These are phyloP conservation scores for Candida oleophila DNA, from an alignment of 805 yeast genomes.

Conservation along the genomic window DNA sequence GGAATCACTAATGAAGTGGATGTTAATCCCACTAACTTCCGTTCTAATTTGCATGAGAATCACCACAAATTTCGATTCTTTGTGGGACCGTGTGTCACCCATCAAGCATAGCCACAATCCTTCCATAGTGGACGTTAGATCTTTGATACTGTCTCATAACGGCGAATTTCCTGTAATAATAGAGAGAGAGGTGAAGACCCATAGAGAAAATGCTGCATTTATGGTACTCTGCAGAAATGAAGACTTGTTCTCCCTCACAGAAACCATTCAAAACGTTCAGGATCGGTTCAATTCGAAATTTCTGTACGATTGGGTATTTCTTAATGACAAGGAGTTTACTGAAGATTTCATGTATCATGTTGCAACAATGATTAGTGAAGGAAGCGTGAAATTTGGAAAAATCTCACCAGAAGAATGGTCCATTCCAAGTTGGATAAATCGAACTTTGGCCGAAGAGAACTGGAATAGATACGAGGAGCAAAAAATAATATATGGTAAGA, in stretches of 20 bases:
- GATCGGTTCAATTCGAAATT: constrained; percentile 61
- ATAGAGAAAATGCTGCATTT: constrained; percentile 59
- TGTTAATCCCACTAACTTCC: no score
- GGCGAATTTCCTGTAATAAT: not conserved
- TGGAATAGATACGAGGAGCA: constrained; percentile 33
- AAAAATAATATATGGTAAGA: constrained; percentile 54
- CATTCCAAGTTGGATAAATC: constrained; percentile 65
- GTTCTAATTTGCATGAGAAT: no score
- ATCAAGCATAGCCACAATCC: no score
- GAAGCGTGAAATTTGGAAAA: constrained; percentile 59
- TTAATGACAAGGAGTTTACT: constrained; percentile 67
- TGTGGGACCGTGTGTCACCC: no score
- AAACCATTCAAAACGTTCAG: constrained; percentile 62
- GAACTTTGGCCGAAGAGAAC: constrained; percentile 25
- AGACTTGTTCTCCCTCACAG: constrained; percentile 57
- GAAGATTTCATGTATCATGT: constrained; percentile 53
- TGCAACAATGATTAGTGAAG: constrained; percentile 48
- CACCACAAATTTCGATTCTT: no score
- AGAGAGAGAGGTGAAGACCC: not conserved
- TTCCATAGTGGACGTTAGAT: not conserved
- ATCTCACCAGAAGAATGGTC: constrained; percentile 68
- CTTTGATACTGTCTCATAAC: not conserved
- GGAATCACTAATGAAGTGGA: no score
- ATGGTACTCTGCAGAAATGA: constrained; percentile 68
- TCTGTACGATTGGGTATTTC: constrained; percentile 77